A percentile compares a stretch with the other conserved stretches of the same genome.
Evolutionary conservation across 1,139 yeast genomes (phyloP).

Genomic region (Kazachstania sp.): DNA sequence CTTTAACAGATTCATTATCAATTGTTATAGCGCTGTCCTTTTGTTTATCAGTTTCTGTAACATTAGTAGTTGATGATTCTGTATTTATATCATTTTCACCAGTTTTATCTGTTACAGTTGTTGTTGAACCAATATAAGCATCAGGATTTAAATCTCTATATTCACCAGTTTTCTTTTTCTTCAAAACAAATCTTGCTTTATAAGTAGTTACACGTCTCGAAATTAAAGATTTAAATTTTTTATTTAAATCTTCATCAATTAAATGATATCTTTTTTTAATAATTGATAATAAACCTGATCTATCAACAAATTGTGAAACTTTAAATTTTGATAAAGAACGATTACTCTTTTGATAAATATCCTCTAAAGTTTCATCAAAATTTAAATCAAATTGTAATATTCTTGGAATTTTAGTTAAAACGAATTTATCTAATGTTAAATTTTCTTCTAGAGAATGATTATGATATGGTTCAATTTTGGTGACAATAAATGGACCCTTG

Average conservation of each 20-base stretch:
- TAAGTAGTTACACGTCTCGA: constrained; percentile 31
- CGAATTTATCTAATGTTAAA: constrained; percentile 26
- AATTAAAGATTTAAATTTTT: constrained; percentile 27
- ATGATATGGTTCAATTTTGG: constrained; percentile 31
- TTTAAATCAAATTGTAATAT: constrained; percentile 29
- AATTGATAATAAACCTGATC: constrained; percentile 28
- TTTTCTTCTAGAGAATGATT: constrained; percentile 30
- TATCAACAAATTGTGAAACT: constrained; percentile 30
- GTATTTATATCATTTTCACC: background rate
- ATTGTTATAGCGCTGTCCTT: background rate
- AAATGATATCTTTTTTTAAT: constrained; percentile 28
- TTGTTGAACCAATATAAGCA: constrained; percentile 1
- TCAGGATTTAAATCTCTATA: constrained; percentile 4
- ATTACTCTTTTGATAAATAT: constrained; percentile 26
- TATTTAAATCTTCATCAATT: constrained; percentile 25
- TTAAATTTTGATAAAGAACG: constrained; percentile 29
- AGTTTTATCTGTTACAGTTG: too few relatives aligned
- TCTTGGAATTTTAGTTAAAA: constrained; percentile 29
- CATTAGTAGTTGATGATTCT: background rate
- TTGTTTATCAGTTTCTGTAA: background rate
- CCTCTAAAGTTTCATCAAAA: constrained; percentile 27
- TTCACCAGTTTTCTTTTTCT: constrained; percentile 28
- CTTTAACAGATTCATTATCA: background rate
- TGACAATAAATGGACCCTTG: constrained; percentile 30
- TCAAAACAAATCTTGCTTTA: constrained; percentile 30